Conservation (phyloP, 441 rosid species). For the Erodium moschatum region DNA sequence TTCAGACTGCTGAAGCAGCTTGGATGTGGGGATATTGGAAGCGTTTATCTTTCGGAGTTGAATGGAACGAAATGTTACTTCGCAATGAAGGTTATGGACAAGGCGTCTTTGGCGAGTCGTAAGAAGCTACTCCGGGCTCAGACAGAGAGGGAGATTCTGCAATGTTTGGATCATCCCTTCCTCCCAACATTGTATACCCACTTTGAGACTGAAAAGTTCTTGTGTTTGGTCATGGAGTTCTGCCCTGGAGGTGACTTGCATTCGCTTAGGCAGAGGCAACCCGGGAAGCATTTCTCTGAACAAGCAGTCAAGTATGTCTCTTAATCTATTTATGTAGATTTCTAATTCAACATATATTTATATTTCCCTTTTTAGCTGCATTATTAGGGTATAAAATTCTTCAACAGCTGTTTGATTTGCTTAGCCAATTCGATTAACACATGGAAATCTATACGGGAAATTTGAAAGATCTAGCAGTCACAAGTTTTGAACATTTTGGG, state of each 20-base stretch:
- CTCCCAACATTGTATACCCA: conserved; percentile 81
- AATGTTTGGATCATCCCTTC: conserved; percentile 89
- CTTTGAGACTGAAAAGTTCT: conserved; percentile 67
- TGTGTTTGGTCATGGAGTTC: conserved; percentile 70
- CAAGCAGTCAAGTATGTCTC: conserved; percentile 80
- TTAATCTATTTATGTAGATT: conserved; percentile 10
- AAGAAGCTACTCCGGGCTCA: conserved; percentile 89
- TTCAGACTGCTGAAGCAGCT: conserved; percentile 80
- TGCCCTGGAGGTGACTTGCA: conserved; percentile 96
- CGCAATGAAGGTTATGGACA: conserved; percentile 97
- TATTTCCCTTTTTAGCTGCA: background rate
- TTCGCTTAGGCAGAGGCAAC: conserved; percentile 82
- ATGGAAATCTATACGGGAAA: no score
- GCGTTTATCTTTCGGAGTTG: conserved; percentile 1
- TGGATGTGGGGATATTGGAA: conserved; percentile 79
- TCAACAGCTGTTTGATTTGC: background rate
- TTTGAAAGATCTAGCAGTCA: no score
- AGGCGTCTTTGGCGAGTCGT: conserved; percentile 85
- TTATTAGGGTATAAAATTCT: background rate
- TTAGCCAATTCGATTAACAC: no score
- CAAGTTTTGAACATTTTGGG: background rate
- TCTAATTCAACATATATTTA: background rate
- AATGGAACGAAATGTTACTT: conserved; percentile 46
- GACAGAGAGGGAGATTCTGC: conserved; percentile 93
- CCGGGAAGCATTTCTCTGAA: conserved; percentile 85